phyloP scores from a whole-genome alignment of 2,329 filamentous ascomycete genomes.

The Exserohilum turcica region DNA sequence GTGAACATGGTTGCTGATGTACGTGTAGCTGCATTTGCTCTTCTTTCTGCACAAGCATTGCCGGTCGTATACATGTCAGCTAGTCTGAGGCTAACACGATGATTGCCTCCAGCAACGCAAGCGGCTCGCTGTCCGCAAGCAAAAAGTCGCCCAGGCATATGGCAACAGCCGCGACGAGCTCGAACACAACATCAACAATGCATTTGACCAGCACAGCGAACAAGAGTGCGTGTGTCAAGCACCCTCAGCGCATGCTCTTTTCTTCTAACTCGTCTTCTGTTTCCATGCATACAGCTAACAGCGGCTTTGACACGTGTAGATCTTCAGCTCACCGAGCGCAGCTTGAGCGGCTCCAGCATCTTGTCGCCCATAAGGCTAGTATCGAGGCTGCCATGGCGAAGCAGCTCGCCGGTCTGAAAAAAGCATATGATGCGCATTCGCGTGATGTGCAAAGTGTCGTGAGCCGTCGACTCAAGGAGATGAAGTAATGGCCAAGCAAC shows the following conservation, averaged over 20 bases:
- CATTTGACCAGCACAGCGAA: slow-evolving; percentile 34
- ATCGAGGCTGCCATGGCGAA: slow-evolving; percentile 34
- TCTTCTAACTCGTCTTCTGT: too few species aligned
- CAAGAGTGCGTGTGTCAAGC: slow-evolving; percentile 32
- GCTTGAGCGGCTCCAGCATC: slow-evolving; percentile 27
- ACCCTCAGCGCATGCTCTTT: too few species aligned
- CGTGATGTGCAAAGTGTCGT: slow-evolving; percentile 30
- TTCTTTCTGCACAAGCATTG: neutral
- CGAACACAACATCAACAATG: slow-evolving; percentile 24
- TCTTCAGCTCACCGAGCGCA: slow-evolving; percentile 28
- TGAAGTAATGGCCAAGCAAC: too few species aligned
- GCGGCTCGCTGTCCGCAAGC: slow-evolving; percentile 26
- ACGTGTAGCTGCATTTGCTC: slow-evolving; percentile 12
- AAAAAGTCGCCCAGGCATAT: slow-evolving; percentile 30
- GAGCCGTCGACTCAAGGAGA: slow-evolving; percentile 24
- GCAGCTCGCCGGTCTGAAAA: slow-evolving; percentile 22
- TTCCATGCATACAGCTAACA: too few species aligned
- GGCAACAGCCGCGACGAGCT: slow-evolving; percentile 7
- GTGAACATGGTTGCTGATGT: slow-evolving; percentile 30
- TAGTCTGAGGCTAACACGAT: neutral
- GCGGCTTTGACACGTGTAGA: slow-evolving; percentile 12
- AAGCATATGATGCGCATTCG: slow-evolving; percentile 28
- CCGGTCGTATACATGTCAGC: too few species aligned
- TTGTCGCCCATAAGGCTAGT: slow-evolving; percentile 29
- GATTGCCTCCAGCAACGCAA: slow-evolving; percentile 41